Base-by-base conservation (phyloP, 768 basidiomycete genomes). In the Collybiopsis luxurians region DNA sequence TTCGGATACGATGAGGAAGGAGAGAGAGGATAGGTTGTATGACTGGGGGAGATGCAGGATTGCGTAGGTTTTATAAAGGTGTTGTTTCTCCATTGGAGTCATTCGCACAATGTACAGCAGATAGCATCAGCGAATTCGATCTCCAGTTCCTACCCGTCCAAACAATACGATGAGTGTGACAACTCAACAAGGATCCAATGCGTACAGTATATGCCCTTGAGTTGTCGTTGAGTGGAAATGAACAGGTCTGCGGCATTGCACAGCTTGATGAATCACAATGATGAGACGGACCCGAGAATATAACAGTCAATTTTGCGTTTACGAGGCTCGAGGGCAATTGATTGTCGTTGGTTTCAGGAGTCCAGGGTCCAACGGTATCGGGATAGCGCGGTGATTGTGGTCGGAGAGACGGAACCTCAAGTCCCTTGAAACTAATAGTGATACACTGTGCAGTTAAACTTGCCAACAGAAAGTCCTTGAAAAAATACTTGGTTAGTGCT, bases 71-170 rank as follows among this genome's bases (percentile, higher is more conserved):
- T 51, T 51, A 51, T 51, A 51, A 3, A 10, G 48, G 36, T 38
- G 36, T 38, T 38, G 36, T 38, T 42, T 42, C 12, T n/a, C 12
- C n/a, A 6, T 51, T 51, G 38, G 50, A 51, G 36, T 51, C 34
- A 51, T 50, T 48, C n/a, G 28, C n/a, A 6, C 26, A 15, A 38
- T 39, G 36, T 51, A 51, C 50, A 51, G 50, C 50, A 51, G 36
- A 36, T 51, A 19, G 21, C 34, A 34, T 34, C 6, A 34, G 31
- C 31, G n/a, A n/a, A n/a, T n/a, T n/a, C n/a, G n/a, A n/a, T n/a
- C 24, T 2, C 13, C 3, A 21, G 30, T 49, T 28, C 28, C 48
- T 11, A 36, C 48, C 28, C 34, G 23, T 34, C 5, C 12, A 17
- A 24, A 47, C 23, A 23, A n/a, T 45, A 26, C 27, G 46, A 19